Percentiles rank a stretch among this genome's conserved stretches.
Evolutionary conservation across 768 basidiomycete genomes (phyloP).

Genomic region (Tulasnella sp.): DNA sequence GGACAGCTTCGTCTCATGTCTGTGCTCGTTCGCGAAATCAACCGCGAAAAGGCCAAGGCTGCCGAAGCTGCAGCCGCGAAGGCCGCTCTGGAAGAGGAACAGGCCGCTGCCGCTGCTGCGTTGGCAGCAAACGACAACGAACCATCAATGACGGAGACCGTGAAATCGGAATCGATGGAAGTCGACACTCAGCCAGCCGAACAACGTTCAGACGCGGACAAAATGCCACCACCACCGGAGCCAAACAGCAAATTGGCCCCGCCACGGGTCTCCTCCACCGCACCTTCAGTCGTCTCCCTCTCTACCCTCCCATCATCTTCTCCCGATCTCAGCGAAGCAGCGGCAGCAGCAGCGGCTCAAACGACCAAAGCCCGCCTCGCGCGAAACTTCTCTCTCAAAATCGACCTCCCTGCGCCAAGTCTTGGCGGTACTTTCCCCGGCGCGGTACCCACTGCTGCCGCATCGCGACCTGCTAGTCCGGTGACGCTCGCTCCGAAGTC

Average conservation of each 20-base stretch:
- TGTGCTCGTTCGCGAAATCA: slow-evolving; percentile 57
- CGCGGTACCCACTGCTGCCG: neutral
- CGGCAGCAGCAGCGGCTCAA: neutral
- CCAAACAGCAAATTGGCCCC: slow-evolving; percentile 17
- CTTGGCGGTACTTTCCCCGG: slow-evolving; percentile 30
- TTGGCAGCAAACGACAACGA: neutral
- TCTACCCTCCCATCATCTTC: slow-evolving; percentile 65
- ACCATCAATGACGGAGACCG: neutral
- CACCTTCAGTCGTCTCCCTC: slow-evolving; percentile 67
- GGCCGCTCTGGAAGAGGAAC: slow-evolving; percentile 18
- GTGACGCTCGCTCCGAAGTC: slow-evolving; percentile 76
- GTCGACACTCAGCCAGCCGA: neutral
- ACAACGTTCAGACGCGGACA: neutral
- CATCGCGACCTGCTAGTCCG: slow-evolving; percentile 33
- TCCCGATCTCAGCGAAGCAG: neutral
- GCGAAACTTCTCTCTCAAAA: slow-evolving; percentile 46
- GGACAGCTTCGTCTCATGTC: slow-evolving; percentile 57
- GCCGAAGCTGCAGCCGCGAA: slow-evolving; percentile 13
- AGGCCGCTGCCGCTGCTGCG: neutral
- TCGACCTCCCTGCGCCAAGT: slow-evolving; percentile 62
- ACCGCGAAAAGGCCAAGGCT: slow-evolving; percentile 39
- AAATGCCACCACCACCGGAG: slow-evolving; percentile 9
- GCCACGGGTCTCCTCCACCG: slow-evolving; percentile 24
- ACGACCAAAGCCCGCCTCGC: neutral
- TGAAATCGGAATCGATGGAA: neutral